phyloP scores from a whole-genome alignment of 2,329 filamentous ascomycete genomes.

The Aspergillus latus region DNA sequence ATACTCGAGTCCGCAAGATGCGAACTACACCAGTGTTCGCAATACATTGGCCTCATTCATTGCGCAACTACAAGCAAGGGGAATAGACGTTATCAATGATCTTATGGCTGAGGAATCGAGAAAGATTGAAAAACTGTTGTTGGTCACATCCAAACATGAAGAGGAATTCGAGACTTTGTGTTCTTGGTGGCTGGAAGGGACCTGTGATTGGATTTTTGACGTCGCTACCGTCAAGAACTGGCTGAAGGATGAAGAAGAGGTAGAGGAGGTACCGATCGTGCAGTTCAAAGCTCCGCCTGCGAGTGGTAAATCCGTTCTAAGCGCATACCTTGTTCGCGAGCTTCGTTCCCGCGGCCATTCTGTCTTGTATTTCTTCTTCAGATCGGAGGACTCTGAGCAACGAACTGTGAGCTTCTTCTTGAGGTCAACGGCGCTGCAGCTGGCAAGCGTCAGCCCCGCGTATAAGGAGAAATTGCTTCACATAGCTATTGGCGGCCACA shows the following conservation, averaged over 20 bases:
- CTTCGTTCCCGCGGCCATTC: constrained; percentile 15
- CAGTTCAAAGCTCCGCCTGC: constrained; percentile 37
- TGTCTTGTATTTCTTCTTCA: constrained; percentile 40
- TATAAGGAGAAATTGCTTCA: not conserved
- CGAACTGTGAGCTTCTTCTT: constrained; percentile 27
- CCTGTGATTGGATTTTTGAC: constrained; percentile 9
- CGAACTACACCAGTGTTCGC: constrained; percentile 37
- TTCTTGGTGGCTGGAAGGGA: not conserved
- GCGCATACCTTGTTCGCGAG: constrained; percentile 28
- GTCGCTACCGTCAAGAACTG: constrained; percentile 14
- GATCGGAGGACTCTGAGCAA: constrained; percentile 29
- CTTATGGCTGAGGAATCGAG: not conserved
- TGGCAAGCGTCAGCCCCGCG: constrained; percentile 21
- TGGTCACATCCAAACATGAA: not conserved
- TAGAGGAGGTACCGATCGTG: constrained; percentile 4
- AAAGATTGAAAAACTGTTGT: not conserved
- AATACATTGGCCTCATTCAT: constrained; percentile 7
- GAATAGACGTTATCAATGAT: not conserved
- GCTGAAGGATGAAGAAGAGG: not conserved
- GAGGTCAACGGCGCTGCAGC: constrained; percentile 36
- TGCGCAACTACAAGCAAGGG: not conserved
- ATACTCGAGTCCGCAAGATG: constrained; percentile 36
- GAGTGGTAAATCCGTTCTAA: constrained; percentile 35
- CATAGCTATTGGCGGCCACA: not conserved
- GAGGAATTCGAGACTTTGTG: constrained; percentile 8